These are phyloP conservation scores for Colletotrichum lupini DNA, from an alignment of 2,329 filamentous ascomycete genomes.

Conservation along the genomic window DNA sequence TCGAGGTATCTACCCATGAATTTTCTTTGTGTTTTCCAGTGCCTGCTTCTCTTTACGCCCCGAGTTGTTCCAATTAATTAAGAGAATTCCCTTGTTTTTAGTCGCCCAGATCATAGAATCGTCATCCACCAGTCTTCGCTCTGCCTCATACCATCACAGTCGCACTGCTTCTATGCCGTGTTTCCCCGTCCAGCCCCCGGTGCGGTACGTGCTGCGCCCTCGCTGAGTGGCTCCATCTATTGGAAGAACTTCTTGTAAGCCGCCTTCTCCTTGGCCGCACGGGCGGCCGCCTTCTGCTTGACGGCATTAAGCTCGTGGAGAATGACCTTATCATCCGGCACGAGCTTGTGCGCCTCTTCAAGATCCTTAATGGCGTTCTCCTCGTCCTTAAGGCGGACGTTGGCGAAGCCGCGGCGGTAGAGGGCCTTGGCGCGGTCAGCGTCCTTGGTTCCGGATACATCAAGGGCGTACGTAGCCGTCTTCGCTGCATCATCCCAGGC, in stretches of 20 bases:
- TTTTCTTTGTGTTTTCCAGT: conserved; percentile 1
- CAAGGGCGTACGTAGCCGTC: conserved; percentile 79
- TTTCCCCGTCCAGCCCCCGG: background rate
- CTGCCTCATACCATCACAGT: background rate
- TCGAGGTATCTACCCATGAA: conserved; percentile 27
- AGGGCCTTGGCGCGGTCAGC: conserved; percentile 89
- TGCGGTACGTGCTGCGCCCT: background rate
- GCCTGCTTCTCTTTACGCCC: conserved; percentile 28
- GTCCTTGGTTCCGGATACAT: conserved; percentile 72
- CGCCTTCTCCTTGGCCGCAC: conserved; percentile 89
- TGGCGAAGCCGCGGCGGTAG: conserved; percentile 84
- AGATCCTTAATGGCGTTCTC: conserved; percentile 82
- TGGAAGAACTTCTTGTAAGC: conserved; percentile 92
- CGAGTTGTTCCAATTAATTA: conserved; percentile 6
- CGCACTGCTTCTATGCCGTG: background rate
- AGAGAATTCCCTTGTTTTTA: conserved; percentile 6
- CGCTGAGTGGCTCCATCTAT: conserved; percentile 41
- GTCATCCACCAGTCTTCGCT: background rate
- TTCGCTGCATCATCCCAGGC: conserved; percentile 76
- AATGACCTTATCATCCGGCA: conserved; percentile 80
- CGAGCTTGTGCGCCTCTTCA: conserved; percentile 78
- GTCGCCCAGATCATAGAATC: conserved; percentile 15
- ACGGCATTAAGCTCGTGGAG: conserved; percentile 79
- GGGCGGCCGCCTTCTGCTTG: conserved; percentile 79
- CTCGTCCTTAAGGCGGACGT: conserved; percentile 82